These are phyloP conservation scores for Epichloe amarillans DNA, from an alignment of 2,329 filamentous ascomycete species.

Conservation along the genomic window DNA sequence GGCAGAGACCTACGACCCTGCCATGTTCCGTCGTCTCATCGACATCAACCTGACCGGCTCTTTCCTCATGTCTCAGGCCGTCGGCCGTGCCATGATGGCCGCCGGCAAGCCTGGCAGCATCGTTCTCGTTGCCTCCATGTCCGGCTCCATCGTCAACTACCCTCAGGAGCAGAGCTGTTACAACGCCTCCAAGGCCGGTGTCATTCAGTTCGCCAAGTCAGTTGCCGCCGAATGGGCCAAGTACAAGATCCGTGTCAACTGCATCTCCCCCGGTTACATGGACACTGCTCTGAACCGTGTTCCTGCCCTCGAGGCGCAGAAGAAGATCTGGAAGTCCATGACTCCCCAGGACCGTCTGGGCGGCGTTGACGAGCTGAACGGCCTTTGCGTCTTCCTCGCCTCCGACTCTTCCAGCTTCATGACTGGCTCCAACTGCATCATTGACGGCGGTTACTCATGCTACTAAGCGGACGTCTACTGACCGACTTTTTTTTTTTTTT, in stretches of 20 bases:
- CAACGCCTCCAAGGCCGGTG: constrained; percentile 72
- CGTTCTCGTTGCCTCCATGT: constrained; percentile 69
- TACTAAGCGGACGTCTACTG: constrained; percentile 28
- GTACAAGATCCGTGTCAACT: constrained; percentile 70
- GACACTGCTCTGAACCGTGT: constrained; percentile 72
- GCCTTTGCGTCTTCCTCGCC: constrained; percentile 62
- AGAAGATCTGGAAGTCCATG: constrained; percentile 64
- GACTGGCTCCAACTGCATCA: constrained; percentile 62
- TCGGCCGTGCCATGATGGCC: constrained; percentile 61
- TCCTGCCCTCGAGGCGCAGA: constrained; percentile 64
- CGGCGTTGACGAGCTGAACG: constrained; percentile 63
- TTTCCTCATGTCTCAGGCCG: constrained; percentile 64
- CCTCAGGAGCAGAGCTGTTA: constrained; percentile 74
- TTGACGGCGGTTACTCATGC: constrained; percentile 57
- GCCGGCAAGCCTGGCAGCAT: constrained; percentile 58
- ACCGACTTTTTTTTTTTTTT: neutral
- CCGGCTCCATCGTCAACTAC: constrained; percentile 73
- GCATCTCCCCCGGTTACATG: constrained; percentile 77
- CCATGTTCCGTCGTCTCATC: constrained; percentile 65
- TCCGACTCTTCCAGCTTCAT: constrained; percentile 62
- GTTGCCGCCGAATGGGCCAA: constrained; percentile 77
- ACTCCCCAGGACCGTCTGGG: constrained; percentile 65
- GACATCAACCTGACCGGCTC: constrained; percentile 74
- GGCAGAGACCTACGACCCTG: constrained; percentile 61
- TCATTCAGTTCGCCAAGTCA: constrained; percentile 66